Percentiles rank a stretch among this genome's conserved stretches.
Evolutionary conservation across 2,329 filamentous ascomycete genomes (phyloP).

Genomic region (Colletotrichum sansevieriae): DNA sequence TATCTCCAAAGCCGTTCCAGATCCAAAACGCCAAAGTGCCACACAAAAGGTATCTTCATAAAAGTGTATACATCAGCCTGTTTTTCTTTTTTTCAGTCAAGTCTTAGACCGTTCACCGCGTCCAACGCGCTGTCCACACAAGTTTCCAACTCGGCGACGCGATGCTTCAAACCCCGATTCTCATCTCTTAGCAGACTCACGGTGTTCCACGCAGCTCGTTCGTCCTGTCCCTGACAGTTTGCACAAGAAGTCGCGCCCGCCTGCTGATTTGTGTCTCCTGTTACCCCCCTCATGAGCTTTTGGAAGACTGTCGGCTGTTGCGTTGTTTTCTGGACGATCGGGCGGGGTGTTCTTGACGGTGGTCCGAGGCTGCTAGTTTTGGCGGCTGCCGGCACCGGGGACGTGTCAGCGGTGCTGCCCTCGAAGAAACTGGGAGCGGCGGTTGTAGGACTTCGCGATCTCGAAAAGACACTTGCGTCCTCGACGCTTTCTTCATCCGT

Average conservation of each 20-base stretch:
- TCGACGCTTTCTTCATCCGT: slow-evolving; percentile 67
- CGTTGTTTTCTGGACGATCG: slow-evolving; percentile 45
- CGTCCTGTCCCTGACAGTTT: slow-evolving; percentile 71
- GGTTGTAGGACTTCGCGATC: slow-evolving; percentile 69
- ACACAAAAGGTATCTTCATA: not conserved
- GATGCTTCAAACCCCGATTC: slow-evolving; percentile 71
- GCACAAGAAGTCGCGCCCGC: slow-evolving; percentile 55
- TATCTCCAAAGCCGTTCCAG: slow-evolving; percentile 4
- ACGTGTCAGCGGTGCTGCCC: slow-evolving; percentile 40
- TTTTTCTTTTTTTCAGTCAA: slow-evolving; percentile 47
- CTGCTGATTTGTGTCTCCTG: slow-evolving; percentile 52
- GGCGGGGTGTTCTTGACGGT: slow-evolving; percentile 7
- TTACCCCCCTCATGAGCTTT: slow-evolving; percentile 58
- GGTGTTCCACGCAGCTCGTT: slow-evolving; percentile 74
- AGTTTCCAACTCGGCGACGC: slow-evolving; percentile 70
- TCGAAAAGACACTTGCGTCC: slow-evolving; percentile 70
- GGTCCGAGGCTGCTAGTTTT: slow-evolving; percentile 41
- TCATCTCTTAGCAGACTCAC: slow-evolving; percentile 72
- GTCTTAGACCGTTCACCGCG: slow-evolving; percentile 67
- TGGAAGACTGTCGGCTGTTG: slow-evolving; percentile 50
- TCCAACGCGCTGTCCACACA: slow-evolving; percentile 73
- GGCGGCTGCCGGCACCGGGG: slow-evolving; percentile 40
- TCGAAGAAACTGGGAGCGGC: slow-evolving; percentile 54
- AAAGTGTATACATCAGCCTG: slow-evolving; percentile 1
- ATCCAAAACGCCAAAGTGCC: slow-evolving; percentile 28